Percentiles rank a stretch among this genome's conserved stretches.
Evolutionary conservation across 768 basidiomycete genomes (phyloP).

Genomic region (Rubroboletus satanas): DNA sequence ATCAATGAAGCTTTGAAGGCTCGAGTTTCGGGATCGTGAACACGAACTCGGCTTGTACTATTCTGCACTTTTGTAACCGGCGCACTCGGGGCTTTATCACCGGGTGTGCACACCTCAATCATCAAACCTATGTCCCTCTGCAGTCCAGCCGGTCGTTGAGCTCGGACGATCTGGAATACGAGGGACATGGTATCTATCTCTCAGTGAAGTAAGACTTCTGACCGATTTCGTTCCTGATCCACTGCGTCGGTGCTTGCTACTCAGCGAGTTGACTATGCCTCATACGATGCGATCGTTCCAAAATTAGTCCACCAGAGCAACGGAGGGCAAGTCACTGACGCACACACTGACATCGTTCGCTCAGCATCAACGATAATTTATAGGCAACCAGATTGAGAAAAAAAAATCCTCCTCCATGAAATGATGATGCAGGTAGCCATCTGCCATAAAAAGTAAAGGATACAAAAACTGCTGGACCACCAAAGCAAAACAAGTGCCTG

Average conservation of each 20-base stretch:
- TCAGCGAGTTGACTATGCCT: neutral
- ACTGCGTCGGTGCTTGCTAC: neutral
- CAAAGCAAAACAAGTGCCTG: neutral
- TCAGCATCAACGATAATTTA: neutral
- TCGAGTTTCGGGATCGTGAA: neutral
- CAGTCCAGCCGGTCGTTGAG: neutral
- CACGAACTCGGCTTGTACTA: neutral
- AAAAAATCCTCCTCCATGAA: neutral
- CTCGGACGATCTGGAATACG: neutral
- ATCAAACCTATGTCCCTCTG: neutral
- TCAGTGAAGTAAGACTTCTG: too few species aligned
- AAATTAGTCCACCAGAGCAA: neutral
- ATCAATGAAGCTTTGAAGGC: neutral
- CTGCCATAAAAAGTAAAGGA: neutral
- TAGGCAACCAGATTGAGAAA: neutral
- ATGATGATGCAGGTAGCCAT: neutral
- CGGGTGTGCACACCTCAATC: neutral
- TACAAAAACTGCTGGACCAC: neutral
- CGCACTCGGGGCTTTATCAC: neutral
- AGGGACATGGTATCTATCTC: too few species aligned
- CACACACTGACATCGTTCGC: neutral
- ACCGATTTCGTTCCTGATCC: neutral
- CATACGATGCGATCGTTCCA: neutral
- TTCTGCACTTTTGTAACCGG: neutral
- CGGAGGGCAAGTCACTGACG: neutral